Evolutionary conservation across 768 basidiomycete species (phyloP).

Genomic region (Podaxis rugospora): DNA sequence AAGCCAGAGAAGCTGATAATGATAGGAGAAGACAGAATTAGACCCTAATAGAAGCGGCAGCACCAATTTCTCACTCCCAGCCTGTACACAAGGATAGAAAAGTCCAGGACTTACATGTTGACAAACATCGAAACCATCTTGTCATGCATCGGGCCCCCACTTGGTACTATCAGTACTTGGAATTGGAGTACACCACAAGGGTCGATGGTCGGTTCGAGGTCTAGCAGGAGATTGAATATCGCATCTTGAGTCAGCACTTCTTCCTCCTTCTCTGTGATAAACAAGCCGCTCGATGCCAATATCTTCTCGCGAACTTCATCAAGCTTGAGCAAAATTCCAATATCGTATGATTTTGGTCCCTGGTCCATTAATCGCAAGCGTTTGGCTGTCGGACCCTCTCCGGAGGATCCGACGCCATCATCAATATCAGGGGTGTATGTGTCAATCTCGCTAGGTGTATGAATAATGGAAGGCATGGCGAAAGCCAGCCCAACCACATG

Average conservation of each 20-base stretch:
- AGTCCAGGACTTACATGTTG: not conserved
- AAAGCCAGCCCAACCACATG: not conserved
- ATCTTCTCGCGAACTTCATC: not conserved
- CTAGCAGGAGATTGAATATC: constrained; percentile 1
- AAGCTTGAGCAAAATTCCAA: not conserved
- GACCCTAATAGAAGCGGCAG: not conserved
- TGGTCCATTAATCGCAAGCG: not conserved
- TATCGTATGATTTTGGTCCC: not conserved
- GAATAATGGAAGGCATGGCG: constrained; percentile 1
- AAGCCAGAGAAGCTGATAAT: not conserved
- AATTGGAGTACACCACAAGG: not conserved
- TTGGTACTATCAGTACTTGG: not conserved
- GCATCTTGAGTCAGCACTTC: not conserved
- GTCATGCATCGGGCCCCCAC: not conserved
- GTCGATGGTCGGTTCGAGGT: not conserved
- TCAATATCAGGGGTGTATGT: not conserved
- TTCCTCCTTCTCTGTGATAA: not conserved
- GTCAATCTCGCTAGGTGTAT: not conserved
- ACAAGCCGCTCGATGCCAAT: not conserved
- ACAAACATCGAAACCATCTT: not conserved
- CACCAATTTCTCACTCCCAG: not conserved
- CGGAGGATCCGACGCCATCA: too few species aligned
- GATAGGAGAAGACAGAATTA: not conserved
- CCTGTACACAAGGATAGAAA: not conserved
- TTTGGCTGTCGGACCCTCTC: not conserved